Evolutionary conservation across 176 grass and related monocot genomes (phyloP), one percentile per base, ranked within the genome.

Genomic region (Secale cereale): DNA sequence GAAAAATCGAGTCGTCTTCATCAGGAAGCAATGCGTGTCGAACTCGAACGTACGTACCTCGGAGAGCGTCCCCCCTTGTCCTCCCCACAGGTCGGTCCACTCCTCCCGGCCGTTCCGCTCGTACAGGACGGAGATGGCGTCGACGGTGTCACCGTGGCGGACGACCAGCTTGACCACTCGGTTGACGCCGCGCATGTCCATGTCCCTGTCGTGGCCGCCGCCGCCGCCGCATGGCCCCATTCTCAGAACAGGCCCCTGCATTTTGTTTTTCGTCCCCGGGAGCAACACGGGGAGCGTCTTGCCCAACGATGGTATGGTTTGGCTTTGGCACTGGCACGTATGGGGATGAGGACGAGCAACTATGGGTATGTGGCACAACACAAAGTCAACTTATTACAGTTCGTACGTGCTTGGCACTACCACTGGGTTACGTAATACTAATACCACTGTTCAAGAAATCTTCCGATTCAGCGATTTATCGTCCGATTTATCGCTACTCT

Each of bases 51-150:
- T 8, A 41, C 27, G 17, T 91, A 94, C 92, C 83, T 94, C 90
- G 7, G 81, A 26, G 65, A 81, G 80, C 3, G 4, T 13, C 1
- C 89, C 89, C 13, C 92, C 89, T 0, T 50, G 36, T 12, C 82
- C 82, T 1, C 90, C 93, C 88, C 90, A 92, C 16, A 59, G 74
- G 57, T 77, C 85, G 36, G 87, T 92, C 81, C 84, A 88, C 66
- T 90, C 85, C 37, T 85, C 65, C 7, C 43, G 32, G 17, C 82
- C 82, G 73, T 78, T 65, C 17, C 79, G 88, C 46, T 87, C 64
- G 61, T 90, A 92, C 15, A 82, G 26, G 5, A 92, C 48, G 22
- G 57, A 87, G 12, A 90, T 26, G 59, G 85, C 90, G 78, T 94
- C 87, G 17, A 88, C 86, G 65, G 78, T 43, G 29, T 7, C 70